Evolutionary conservation across 2,329 filamentous ascomycete species (phyloP).

Genomic region (Xylaria polymorpha): DNA sequence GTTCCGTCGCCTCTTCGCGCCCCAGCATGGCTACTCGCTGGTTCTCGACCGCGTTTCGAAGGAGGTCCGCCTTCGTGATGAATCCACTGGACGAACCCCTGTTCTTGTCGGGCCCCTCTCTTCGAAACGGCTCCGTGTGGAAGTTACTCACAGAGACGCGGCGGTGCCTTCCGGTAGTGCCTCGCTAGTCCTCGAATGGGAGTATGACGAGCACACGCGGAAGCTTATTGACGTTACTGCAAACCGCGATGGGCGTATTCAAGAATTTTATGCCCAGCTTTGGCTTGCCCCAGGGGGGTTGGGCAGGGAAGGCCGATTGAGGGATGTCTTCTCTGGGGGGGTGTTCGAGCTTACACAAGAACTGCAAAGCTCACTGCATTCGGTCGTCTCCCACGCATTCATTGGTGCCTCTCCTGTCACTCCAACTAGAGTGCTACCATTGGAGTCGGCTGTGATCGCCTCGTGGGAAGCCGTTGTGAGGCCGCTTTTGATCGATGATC

Average conservation of each 20-base stretch:
- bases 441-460: conserved; percentile 98
- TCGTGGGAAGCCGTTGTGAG: conserved; percentile 99
- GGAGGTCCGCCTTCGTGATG: conserved; percentile 19
- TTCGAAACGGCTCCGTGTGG: conserved; percentile 20
- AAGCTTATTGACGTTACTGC: conserved; percentile 30
- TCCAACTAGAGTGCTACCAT: conserved; percentile 85
- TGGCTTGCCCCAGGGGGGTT: conserved; percentile 22
- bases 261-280: conserved; percentile 34
- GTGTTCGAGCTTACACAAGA: conserved; percentile 26
- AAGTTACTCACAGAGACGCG: conserved; percentile 25
- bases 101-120: conserved; percentile 11
- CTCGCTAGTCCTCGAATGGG: conserved; percentile 33
- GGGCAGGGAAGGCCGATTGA: conserved; percentile 17
- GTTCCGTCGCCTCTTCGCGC: conserved; percentile 26
- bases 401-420: conserved; percentile 89
- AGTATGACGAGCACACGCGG: conserved; percentile 24
- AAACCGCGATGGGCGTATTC: conserved; percentile 24
- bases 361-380: conserved; percentile 82
- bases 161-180: conserved; percentile 21
- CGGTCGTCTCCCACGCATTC: conserved; percentile 95
- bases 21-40: conserved; percentile 24
- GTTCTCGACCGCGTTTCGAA: conserved; percentile 7
- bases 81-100: conserved; percentile 14
- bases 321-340: conserved; percentile 26
- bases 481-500: conserved; percentile 96